Base-by-base conservation (phyloP, 1,139 yeast species). In the Nakaseomyces uthaithaninus region DNA sequence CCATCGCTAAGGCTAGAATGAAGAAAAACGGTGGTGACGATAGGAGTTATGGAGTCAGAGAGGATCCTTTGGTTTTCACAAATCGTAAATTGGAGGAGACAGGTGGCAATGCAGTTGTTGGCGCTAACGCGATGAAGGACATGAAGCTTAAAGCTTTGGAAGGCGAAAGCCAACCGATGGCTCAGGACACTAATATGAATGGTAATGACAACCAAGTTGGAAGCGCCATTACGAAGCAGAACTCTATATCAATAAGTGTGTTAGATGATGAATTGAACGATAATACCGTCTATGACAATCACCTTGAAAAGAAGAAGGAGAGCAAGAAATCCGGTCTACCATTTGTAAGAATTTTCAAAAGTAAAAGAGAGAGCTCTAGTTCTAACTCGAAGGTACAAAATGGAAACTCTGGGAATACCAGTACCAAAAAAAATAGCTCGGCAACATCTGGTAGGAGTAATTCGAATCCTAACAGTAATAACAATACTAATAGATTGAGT, bases 291-390 rank as follows among this genome's bases (percentile, higher is more conserved):
- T 31, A 19, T 20, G 42, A 34, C n/a, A 18, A 42, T 9, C 40
- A 35, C 12, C 3, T n/a, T 3, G 35, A 19, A 5, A 31, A 31
- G 17, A 37, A 20, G 42, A 47, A 30, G 27, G 19, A 24, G 20
- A 43, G 37, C 28, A 47, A 42, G 39, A 49, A 33, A 27, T 28
- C 40, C 23, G 44, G 46, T 23, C 39, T 50, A 16, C 48, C 51
- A 7, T 50, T 50, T 25, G 46, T 45, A 22, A 47, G 48, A 27
- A 50, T 53, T 14, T 53, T 53, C 33, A 50, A 43, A 34, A 44
- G 48, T 17, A 47, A 34, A 27, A 47, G 41, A 12, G 48, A 42
- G 19, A 27, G 38, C 9, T 23, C 43, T 5, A 30, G 20, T 14
- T 30, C 36, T 12, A 36, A 40, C 10, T 33, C 27, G 14, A 37